Evolutionary conservation across 2,329 filamentous ascomycete species (phyloP).

Genomic region (Cladosporium sp.): DNA sequence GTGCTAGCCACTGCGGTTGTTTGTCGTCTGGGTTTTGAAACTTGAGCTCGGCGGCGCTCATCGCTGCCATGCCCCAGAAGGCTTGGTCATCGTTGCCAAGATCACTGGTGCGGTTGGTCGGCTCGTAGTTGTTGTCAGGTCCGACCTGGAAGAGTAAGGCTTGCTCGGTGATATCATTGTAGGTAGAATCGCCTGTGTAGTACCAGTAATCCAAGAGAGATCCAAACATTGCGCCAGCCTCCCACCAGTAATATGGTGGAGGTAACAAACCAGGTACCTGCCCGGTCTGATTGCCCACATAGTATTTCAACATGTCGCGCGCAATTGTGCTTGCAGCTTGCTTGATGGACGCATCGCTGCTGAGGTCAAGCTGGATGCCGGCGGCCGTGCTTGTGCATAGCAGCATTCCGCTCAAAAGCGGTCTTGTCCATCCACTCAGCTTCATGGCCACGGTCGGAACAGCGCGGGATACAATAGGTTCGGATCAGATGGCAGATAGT

Average conservation of each 20-base stretch:
- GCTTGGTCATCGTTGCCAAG: constrained; percentile 57
- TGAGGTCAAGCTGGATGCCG: constrained; percentile 16
- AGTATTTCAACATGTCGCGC: constrained; percentile 53
- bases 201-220: constrained; percentile 71
- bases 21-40: constrained; percentile 44
- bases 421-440: background rate
- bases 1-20: constrained; percentile 46
- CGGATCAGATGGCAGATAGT: background rate
- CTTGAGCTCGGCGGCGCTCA: constrained; percentile 56
- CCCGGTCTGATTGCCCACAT: constrained; percentile 55
- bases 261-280: constrained; percentile 58
- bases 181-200: constrained; percentile 63
- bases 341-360: constrained; percentile 43
- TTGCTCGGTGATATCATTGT: constrained; percentile 60
- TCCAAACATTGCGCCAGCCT: constrained; percentile 63
- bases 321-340: constrained; percentile 46
- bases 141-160: constrained; percentile 62
- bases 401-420: background rate
- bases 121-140: constrained; percentile 60
- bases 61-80: constrained; percentile 59
- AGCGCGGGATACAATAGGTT: background rate
- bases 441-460: background rate
- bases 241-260: constrained; percentile 69
- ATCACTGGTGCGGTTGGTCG: constrained; percentile 40
- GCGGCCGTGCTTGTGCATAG: background rate